phyloP scores from a whole-genome alignment of 148 eudicot species.

The Rhododendron griersonianum region DNA sequence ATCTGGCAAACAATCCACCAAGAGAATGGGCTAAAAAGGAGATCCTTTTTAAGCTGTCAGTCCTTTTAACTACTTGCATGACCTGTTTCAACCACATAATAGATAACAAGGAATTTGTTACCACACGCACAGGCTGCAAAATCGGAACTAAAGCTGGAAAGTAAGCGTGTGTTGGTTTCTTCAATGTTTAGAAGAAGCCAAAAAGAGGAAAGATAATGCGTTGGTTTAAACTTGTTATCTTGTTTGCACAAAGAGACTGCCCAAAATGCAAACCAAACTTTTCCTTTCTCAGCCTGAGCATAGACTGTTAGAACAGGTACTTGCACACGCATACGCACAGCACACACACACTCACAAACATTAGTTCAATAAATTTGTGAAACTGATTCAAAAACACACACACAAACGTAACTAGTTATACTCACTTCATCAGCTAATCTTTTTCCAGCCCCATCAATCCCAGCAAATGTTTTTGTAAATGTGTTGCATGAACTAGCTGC shows the following conservation, averaged over 20 bases:
- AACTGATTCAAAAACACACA: neutral
- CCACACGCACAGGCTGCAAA: neutral
- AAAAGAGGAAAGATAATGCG: neutral
- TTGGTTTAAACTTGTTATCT: neutral
- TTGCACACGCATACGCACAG: neutral
- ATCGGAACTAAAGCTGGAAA: neutral
- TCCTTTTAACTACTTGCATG: conserved; percentile 61
- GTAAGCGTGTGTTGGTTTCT: neutral
- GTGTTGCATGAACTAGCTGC: conserved; percentile 94
- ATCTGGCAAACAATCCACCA: conserved; percentile 93
- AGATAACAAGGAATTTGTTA: neutral
- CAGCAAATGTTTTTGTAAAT: conserved; percentile 77
- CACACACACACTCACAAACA: neutral
- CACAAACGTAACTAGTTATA: neutral
- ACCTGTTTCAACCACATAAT: conserved; percentile 42
- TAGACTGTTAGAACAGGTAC: neutral
- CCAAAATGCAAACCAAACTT: neutral
- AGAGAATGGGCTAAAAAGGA: conserved; percentile 97
- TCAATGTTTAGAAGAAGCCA: neutral
- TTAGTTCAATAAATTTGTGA: neutral
- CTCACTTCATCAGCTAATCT: conserved; percentile 95
- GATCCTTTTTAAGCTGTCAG: conserved; percentile 67
- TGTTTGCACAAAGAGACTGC: neutral
- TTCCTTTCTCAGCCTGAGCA: neutral
- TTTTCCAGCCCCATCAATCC: conserved; percentile 92